Evolutionary conservation across 2,329 filamentous ascomycete genomes (phyloP), one percentile per base, ranked within the genome.

Genomic region (Ascochyta fabae): DNA sequence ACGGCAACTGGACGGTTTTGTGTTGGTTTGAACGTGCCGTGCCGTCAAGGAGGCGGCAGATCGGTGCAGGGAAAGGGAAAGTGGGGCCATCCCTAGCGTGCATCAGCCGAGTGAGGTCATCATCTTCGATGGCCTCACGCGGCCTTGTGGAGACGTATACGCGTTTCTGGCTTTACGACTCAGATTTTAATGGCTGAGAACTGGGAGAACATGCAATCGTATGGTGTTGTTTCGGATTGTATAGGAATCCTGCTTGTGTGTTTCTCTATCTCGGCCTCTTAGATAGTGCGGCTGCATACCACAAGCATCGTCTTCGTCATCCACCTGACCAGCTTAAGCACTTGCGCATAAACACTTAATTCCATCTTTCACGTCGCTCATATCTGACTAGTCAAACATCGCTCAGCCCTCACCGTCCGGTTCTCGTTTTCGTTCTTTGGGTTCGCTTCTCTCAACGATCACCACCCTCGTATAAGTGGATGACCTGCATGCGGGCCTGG

Each of bases 71-170:
- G 26, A 40, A 44, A 27, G 19, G 19, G 23, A 34, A 39, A 44
- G 42, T 43, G 47, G 47, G 48, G 19, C 47, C 6, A 29, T 15
- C n/a, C n/a, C 26, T 55, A 51, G 47, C 42, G 47, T 38, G 22
- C 42, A 51, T 47, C 53, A 42, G 52, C 45, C 26, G 23, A 40
- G 36, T 56, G 53, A 56, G 42, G 53, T 47, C 53, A 51, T 49
- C 26, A 46, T 31, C 22, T 7, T 33, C 44, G 23, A n/a, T 6
- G 6, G 29, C 19, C 36, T 31, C 53, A 12, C 42, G 41, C 41
- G 47, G 36, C 26, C 16, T 7, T 42, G 29, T 26, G 26, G 31
- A 38, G 35, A 16, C 15, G 39, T 31, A 5, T 34, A 35, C 34
- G 52, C 29, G 42, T 46, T 39, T 42, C n/a, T 29, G 29, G 39